Evolutionary conservation across 2,329 filamentous ascomycete species (phyloP), one percentile per base, ranked within the genome.

Genomic region (Ramularia endophylla): DNA sequence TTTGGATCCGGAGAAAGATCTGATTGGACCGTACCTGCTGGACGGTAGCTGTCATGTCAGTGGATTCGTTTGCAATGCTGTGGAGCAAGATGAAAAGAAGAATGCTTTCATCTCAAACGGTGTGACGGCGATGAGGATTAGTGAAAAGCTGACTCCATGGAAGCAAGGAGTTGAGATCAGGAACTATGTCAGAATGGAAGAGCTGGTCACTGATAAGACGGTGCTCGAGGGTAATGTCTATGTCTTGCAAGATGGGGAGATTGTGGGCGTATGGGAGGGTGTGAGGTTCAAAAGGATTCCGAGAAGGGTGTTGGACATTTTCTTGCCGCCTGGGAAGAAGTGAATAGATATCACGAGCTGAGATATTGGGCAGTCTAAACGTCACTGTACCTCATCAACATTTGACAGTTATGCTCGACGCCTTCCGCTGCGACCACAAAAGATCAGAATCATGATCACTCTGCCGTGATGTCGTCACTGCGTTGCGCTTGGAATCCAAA

Each of bases 261-360:
- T 64, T 29, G 57, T 62, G 28, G 55, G 50, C 2, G 48, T 58
- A 8, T 59, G 61, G 51, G 55, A 60, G 44, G 53, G 52, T 4
- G 51, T 61, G 33, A 48, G 47, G 42, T 58, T 62, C 40, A 58
- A 77, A 58, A 69, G 72, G 45, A 79, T 82, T 36, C 78, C 80
- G 25, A 76, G 80, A 51, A 74, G 75, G 53, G 68, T 79, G 15
- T 67, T 83, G 47, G 78, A 81, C 63, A 70, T 79, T 50, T 72
- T 84, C 54, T 65, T 84, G 47, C 79, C 80, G 37, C 78, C 77
- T 2, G 68, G 72, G 34, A 74, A 74, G 40, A 53, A 52, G 43
- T 51, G 43, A 36, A n/a, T n/a, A n/a, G n/a, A n/a, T n/a, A n/a
- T n/a, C n/a, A n/a, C n/a, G n/a, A n/a, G n/a, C n/a, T n/a, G n/a